phyloP scores from a whole-genome alignment of 164 flowering plant species.

The Umbilicus rupestris region DNA sequence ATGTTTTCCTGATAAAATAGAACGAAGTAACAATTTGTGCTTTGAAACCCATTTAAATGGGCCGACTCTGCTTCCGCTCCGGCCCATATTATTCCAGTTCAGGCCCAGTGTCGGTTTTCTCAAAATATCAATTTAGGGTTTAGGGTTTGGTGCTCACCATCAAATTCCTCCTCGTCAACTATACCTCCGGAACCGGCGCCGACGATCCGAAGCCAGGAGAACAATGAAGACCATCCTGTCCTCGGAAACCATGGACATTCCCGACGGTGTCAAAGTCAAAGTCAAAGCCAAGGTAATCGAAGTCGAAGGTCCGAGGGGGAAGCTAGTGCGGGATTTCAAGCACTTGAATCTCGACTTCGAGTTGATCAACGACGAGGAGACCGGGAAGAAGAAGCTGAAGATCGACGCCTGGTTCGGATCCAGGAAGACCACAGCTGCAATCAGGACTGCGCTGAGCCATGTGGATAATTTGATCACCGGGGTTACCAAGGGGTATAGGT shows the following conservation, averaged over 20 bases:
- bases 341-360: neutral
- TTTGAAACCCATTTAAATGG: too few relatives aligned
- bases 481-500: neutral
- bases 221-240: neutral
- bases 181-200: too few relatives aligned
- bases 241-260: neutral
- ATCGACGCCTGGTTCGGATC: slow-evolving; percentile 1
- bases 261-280: neutral
- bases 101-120: too few relatives aligned
- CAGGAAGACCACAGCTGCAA: slow-evolving; percentile 2
- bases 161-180: slow-evolving; percentile 10
- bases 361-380: neutral
- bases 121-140: too few relatives aligned
- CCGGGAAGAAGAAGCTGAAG: slow-evolving; percentile 1
- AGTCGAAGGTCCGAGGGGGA: neutral
- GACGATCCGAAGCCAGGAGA: too few relatives aligned
- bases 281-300: neutral
- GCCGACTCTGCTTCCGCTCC: too few relatives aligned
- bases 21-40: too few relatives aligned
- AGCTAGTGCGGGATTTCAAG: neutral
- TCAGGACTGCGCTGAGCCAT: neutral
- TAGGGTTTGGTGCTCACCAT: too few relatives aligned
- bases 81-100: too few relatives aligned
- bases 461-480: neutral
- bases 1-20: too few relatives aligned